These are phyloP conservation scores for Ascoidea asiatica DNA, from an alignment of 805 yeast species.

Conservation along the genomic window DNA sequence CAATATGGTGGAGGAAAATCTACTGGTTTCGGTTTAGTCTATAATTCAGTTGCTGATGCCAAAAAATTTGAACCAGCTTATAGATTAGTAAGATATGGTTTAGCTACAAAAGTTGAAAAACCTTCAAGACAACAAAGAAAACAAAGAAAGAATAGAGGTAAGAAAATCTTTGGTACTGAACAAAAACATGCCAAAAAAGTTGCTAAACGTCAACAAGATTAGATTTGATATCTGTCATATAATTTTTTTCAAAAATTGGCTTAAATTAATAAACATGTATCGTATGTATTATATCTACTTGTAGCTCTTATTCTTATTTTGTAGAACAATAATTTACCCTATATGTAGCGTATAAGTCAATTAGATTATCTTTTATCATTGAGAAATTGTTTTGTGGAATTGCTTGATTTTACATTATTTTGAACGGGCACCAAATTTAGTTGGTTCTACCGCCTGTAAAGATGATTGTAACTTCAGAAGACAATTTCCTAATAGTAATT, in stretches of 20 bases:
- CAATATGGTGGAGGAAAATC: constrained; percentile 99
- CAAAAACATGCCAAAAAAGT: constrained; percentile 84
- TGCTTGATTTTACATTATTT: no score
- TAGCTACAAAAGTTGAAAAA: constrained; percentile 92
- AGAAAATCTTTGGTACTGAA: constrained; percentile 98
- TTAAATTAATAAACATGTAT: not conserved
- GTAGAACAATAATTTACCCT: no score
- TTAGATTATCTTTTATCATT: no score
- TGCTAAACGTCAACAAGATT: constrained; percentile 85
- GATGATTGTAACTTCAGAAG: no score
- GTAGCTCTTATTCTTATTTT: not conserved
- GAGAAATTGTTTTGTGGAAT: no score
- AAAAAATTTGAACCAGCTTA: constrained; percentile 98
- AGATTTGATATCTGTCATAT: no score
- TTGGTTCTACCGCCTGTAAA: no score
- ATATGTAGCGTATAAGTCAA: no score
- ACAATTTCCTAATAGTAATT: no score
- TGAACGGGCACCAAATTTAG: no score
- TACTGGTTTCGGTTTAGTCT: constrained; percentile 97
- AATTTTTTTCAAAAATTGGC: no score
- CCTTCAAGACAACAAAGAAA: constrained; percentile 99
- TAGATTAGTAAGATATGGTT: constrained; percentile 98
- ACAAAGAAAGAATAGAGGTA: constrained; percentile 99
- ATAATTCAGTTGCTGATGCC: constrained; percentile 95
- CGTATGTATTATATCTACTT: not conserved